Base-by-base conservation (phyloP, 805 yeast species). In the Starmerella tilneyi region DNA sequence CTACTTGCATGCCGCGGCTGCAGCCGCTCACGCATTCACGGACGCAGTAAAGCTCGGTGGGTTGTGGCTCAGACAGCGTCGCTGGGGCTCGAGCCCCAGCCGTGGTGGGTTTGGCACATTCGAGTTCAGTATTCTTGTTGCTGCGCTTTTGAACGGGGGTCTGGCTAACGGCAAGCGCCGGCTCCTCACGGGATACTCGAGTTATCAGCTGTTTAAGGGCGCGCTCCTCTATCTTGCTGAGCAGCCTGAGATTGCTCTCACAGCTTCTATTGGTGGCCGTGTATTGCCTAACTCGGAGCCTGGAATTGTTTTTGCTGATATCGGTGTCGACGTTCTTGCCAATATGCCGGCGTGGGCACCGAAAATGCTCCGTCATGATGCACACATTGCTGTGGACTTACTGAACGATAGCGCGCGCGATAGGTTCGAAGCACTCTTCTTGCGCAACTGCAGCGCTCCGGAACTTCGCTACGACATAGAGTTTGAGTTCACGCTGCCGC, bases 201-300 rank as follows among this genome's bases (percentile, higher is more conserved):
- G 94, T 19, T 92, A 86, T 60, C 98, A 92, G 65, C 67, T 92
- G 42, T 92, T 92, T 69, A 88, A 84, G 60, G 96, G 94, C 59
- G 78, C 84, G 1, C 71, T 92, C 46, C 77, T 78, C 56, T 88
- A 81, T 58, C 60, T 89, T 49, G 94, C 96, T 3, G 75, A 83
- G 28, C 13, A 23, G 13, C 31, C n/a, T 2, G 28, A 40, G 5
- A 40, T 43, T 15, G 35, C 43, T 0, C 42, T 46, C 5, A 40
- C 27, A 7, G 44, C 48, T 3, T 4, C 26, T 7, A 19, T 49
- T 17, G 19, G 29, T 17, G 38, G 29, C 40, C 35, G 44, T 8
- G 27, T 46, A 2, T 11, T n/a, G n/a, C 38, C 27, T 7, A n/a
- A 32, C 29, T 16, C 41, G 32, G 43, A 34, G 28, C 44, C 15